Base-by-base conservation (phyloP, 1,284 basidiomycete species). In the Vanrija humicola region DNA sequence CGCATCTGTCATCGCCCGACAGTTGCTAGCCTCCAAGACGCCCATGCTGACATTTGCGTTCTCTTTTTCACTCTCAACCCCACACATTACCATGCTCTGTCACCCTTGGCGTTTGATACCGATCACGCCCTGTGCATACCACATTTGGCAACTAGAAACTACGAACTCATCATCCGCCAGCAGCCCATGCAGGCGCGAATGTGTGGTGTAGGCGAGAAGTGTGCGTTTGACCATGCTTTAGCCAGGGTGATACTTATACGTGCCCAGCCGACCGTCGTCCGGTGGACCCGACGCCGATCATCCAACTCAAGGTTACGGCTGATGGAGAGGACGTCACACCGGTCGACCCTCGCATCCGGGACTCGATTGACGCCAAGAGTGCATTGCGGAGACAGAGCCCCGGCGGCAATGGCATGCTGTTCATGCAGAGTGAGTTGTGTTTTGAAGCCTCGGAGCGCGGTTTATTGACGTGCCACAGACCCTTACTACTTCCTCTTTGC, bases 401-500 rank as follows among this genome's bases (percentile, higher is more conserved):
- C 14, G 59, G 55, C 40, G 53, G 55, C 9, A 54, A 57, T 8
- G 63, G 68, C 29, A 68, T 69, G 64, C 63, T 66, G 15, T 75
- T 66, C 52, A 70, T 77, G 68, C 74, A 76, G 52, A 77, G 75
- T 76, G 52, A 58, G 72, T 59, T 10, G 12, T 14, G 16, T 19
- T 25, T 46, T 10, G 16, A 39, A 23, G 34, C 16, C 29, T 26
- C 15, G 26, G 10, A 23, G 21, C 21, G 21, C n/a, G 21, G 2
- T 23, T 23, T 23, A 23, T 9, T 4, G 18, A 42, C 19, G 12
- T 38, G 2, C 42, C 9, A 19, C 42, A 95, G 77, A 93, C 63
- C 91, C 91, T 0, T 93, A 93, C 73, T 93, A 93, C 72, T 95
- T 96, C 76, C 91, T 93, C 84, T 95, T 91, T 66, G 91, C 91